These are phyloP conservation scores for Aegilops bicornis DNA, from an alignment of 176 grass and related monocot species.

Conservation along the genomic window DNA sequence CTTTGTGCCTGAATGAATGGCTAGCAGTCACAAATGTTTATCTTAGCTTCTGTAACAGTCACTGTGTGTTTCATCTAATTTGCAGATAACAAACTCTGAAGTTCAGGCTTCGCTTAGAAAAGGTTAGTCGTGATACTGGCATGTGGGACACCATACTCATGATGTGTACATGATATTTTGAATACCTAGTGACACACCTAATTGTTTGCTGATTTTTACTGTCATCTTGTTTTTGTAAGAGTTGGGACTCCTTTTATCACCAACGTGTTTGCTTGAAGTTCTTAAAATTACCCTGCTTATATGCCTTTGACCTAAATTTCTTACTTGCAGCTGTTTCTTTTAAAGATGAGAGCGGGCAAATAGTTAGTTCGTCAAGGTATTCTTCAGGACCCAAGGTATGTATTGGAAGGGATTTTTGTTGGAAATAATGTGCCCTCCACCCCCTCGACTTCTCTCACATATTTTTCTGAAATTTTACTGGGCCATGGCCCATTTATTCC, in stretches of 20 bases:
- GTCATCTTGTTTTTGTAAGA: not conserved
- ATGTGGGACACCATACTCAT: not conserved
- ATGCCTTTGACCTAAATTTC: not conserved
- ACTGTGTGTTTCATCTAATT: constrained; percentile 6
- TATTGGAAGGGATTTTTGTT: not conserved
- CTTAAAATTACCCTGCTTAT: not conserved
- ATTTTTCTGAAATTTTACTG: not conserved
- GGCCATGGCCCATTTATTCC: not conserved
- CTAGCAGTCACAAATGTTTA: not conserved
- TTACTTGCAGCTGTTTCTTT: constrained; percentile 64
- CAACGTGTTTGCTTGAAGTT: constrained; percentile 29
- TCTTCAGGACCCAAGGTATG: constrained; percentile 46
- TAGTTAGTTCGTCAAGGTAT: constrained; percentile 29
- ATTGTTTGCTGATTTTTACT: constrained; percentile 2
- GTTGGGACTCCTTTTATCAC: not conserved
- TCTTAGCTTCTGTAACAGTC: constrained; percentile 15
- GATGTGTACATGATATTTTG: not conserved
- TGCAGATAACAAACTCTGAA: constrained; percentile 49
- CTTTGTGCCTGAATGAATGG: constrained; percentile 28
- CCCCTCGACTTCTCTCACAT: not conserved
- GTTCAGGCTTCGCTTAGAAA: constrained; percentile 35
- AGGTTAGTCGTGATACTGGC: constrained; percentile 38
- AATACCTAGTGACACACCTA: not conserved
- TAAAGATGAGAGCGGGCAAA: constrained; percentile 31
- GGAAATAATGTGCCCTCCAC: not conserved